Evolutionary conservation across 106 monocot species (phyloP).

Genomic region (Hemerocallis citrina): DNA sequence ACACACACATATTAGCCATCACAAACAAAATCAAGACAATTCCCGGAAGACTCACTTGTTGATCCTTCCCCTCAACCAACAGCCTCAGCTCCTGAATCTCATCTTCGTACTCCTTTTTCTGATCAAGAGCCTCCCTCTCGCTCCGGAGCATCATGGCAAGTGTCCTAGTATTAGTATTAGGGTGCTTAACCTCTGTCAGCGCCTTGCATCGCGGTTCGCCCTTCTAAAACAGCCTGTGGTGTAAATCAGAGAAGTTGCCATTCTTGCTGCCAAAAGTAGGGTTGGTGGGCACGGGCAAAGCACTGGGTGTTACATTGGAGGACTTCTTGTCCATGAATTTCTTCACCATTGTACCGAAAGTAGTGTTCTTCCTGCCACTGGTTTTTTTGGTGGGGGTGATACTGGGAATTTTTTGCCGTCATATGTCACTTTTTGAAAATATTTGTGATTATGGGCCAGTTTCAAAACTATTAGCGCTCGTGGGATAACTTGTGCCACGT

Average conservation of each 20-base stretch:
- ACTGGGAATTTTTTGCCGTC: no score
- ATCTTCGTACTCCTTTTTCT: conserved; percentile 58
- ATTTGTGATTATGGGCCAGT: no score
- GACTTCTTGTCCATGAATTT: conserved; percentile 58
- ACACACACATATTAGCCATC: not conserved
- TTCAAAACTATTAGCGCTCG: no score
- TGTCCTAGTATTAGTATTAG: conserved; percentile 66
- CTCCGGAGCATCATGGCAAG: conserved; percentile 89
- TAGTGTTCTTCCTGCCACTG: conserved; percentile 14
- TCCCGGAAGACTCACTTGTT: conserved; percentile 33
- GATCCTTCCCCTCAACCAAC: conserved; percentile 38
- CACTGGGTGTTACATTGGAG: not conserved
- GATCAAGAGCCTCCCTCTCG: conserved; percentile 73
- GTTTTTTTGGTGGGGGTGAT: conserved; percentile 2
- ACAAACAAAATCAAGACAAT: not conserved
- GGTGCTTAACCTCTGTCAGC: conserved; percentile 58
- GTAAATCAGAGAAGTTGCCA: conserved; percentile 25
- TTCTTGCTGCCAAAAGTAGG: not conserved
- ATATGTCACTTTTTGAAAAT: no score
- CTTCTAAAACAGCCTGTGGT: conserved; percentile 65
- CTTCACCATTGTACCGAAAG: conserved; percentile 53
- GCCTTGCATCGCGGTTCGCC: conserved; percentile 34
- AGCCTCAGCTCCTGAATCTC: conserved; percentile 50
- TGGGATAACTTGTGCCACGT: no score
- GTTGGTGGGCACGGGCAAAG: no score